Evolutionary conservation across 306 rosid genomes (phyloP).

Genomic region (Mimosa bimucronata): DNA sequence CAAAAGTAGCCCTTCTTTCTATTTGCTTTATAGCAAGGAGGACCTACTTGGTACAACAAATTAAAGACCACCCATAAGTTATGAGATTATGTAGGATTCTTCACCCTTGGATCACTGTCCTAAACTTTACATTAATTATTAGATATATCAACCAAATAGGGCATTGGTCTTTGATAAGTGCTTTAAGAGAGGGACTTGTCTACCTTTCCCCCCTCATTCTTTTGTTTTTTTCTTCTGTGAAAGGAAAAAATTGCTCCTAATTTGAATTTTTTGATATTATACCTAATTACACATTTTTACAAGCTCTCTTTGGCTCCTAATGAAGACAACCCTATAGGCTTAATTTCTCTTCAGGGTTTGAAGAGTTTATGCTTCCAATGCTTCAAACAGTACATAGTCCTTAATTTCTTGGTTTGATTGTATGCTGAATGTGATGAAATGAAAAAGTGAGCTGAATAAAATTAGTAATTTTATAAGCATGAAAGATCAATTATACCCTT

Average conservation of each 20-base stretch:
- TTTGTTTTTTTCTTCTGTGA: background rate
- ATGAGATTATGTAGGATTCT: constrained; percentile 17
- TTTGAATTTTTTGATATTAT: background rate
- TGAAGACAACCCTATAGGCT: too few species aligned
- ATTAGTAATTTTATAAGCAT: background rate
- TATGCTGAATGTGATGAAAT: background rate
- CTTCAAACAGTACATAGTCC: background rate
- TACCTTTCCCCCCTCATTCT: background rate
- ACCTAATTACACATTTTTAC: background rate
- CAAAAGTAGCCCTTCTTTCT: constrained; percentile 23
- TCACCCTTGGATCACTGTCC: background rate
- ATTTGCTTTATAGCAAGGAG: background rate
- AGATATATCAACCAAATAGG: background rate
- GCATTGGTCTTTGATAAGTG: background rate
- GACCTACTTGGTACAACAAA: constrained; percentile 17
- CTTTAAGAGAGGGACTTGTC: constrained; percentile 2
- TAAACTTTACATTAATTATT: background rate
- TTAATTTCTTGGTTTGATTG: background rate
- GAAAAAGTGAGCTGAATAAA: background rate
- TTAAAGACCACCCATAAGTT: constrained; percentile 12
- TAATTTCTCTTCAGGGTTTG: background rate
- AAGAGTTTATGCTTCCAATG: background rate
- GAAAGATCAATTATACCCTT: background rate
- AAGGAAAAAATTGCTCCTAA: background rate
- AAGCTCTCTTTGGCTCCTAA: background rate